phyloP scores from a whole-genome alignment of 768 basidiomycete genomes.

The Mycena chlorophos region DNA sequence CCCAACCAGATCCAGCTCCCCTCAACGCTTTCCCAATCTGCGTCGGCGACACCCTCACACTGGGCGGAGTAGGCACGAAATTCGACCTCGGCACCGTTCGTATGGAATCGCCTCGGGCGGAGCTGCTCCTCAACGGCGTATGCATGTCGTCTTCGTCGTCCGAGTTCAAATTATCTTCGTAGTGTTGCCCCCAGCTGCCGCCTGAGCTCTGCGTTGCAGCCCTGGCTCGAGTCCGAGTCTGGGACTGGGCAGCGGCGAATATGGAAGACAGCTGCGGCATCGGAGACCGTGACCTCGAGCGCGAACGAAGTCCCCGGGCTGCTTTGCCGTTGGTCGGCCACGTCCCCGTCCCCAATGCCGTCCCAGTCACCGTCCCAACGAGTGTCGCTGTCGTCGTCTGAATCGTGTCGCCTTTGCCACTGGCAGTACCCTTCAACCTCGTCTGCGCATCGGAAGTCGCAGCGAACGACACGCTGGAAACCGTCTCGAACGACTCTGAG shows the following conservation, averaged over 20 bases:
- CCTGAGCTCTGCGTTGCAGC: background rate
- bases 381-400: too few relatives aligned
- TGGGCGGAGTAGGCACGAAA: slow-evolving; percentile 15
- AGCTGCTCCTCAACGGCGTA: too few relatives aligned
- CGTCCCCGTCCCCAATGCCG: too few relatives aligned
- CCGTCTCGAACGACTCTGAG: slow-evolving; percentile 14
- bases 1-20: too few relatives aligned
- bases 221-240: background rate
- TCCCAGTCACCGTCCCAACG: too few relatives aligned
- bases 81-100: background rate
- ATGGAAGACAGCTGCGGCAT: background rate
- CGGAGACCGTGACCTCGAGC: background rate
- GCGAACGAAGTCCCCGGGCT: too few relatives aligned
- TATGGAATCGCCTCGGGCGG: background rate
- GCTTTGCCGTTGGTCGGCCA: too few relatives aligned
- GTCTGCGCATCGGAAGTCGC: background rate
- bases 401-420: background rate
- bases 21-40: slow-evolving; percentile 12
- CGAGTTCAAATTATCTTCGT: background rate
- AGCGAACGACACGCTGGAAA: slow-evolving; percentile 18
- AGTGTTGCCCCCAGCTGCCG: background rate
- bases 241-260: too few relatives aligned
- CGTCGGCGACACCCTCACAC: slow-evolving; percentile 17
- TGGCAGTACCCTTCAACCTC: background rate
- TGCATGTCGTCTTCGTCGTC: slow-evolving; percentile 5